These are phyloP conservation scores for Pleomassaria siparia DNA, from an alignment of 2,329 filamentous ascomycete species.

Conservation along the genomic window DNA sequence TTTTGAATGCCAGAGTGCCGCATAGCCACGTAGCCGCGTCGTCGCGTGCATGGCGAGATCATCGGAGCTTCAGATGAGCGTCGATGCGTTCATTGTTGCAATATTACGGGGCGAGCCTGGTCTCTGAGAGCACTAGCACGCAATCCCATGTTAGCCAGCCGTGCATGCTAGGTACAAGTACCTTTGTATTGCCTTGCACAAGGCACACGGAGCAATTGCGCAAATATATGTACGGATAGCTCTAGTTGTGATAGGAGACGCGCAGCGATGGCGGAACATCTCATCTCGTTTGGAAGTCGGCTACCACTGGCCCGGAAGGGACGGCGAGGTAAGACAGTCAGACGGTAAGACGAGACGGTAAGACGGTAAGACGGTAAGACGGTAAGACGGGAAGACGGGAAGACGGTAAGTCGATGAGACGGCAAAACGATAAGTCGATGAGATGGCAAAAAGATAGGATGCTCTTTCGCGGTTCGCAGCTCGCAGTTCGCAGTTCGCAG, in stretches of 20 bases:
- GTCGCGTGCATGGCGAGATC: conserved; percentile 1
- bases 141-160: neutral
- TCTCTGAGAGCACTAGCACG: conserved; percentile 5
- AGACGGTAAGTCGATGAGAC: no score
- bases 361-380: neutral
- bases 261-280: neutral
- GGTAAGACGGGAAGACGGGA: no score
- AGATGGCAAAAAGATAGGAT: no score
- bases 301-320: neutral
- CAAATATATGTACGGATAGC: neutral
- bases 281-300: conserved; percentile 1
- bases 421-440: no score
- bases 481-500: conserved; percentile 2
- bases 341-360: neutral
- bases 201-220: neutral
- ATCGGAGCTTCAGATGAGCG: conserved; percentile 10
- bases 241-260: neutral
- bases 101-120: neutral
- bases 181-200: neutral
- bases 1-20: neutral
- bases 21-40: neutral
- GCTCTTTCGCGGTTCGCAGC: neutral
- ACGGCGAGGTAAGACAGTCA: no score
- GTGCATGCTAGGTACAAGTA: neutral
- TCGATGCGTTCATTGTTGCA: conserved; percentile 2